Base-by-base conservation (phyloP, 805 yeast species). In the Pichia sporocuriosa region DNA sequence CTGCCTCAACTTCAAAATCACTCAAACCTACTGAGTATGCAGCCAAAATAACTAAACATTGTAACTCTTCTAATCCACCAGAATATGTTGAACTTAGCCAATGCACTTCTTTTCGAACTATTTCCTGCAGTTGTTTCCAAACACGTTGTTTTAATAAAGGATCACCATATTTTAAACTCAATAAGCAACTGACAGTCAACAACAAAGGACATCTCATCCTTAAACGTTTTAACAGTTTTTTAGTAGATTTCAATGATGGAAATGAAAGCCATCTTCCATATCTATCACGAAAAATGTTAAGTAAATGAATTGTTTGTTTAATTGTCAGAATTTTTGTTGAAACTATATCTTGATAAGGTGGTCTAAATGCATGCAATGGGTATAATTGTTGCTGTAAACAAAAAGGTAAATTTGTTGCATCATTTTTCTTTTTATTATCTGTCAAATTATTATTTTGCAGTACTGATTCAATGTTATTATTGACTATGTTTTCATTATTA, bases 211-310 rank as follows among this genome's bases (percentile, higher is more conserved):
- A 77, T 29, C 69, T 66, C 20, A 54, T 45, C 30, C 77, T 56
- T 32, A 83, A 66, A 26, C 71, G 58, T 5, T 66, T 69, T 9
- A 81, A 63, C 19, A 84, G 62, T 27, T 62, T 65, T 16, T 63
- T 70, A 0, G 80, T 69, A 4, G 77, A 55, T 27, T 72, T 54
- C 12, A 63, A 64, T 24, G 71, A 70, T 0, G 89, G 87, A 38
- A 84, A 76, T 40, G 84, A 76, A 3, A 82, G 77, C 94, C 94
- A 84, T 24, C 86, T 68, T 4, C 88, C 86, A 54, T 79, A 84
- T 52, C 81, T 70, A 37, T 77, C 74, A 32, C 82, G 64, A 55
- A 84, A 84, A 35, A 72, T 73, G 40, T 68, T 69, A 48, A 84
- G 60, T 30, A 83, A 58, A 15, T 66, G 65, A 6, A 69, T 49